Evolutionary conservation across 2,329 filamentous ascomycete species (phyloP).

Genomic region (Penicillium thymicola): DNA sequence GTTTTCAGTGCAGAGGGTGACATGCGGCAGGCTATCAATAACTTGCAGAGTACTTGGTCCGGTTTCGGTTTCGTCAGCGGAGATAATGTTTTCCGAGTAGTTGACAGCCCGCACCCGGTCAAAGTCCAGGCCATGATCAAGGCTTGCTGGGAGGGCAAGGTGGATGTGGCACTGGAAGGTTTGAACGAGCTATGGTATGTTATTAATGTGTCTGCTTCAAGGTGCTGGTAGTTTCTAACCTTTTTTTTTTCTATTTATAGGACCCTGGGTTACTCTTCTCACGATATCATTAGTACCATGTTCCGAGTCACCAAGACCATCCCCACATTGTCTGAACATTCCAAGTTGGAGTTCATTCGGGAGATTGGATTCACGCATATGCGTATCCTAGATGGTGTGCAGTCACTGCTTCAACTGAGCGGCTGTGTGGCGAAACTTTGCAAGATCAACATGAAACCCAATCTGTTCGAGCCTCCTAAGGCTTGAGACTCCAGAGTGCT

Average conservation of each 20-base stretch:
- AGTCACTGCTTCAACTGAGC: slow-evolving; percentile 89
- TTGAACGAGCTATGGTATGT: slow-evolving; percentile 82
- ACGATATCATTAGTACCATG: slow-evolving; percentile 99
- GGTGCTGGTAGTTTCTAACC: slow-evolving; percentile 2
- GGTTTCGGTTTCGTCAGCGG: slow-evolving; percentile 97
- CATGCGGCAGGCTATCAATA: slow-evolving; percentile 99
- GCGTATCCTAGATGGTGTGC: slow-evolving; percentile 96
- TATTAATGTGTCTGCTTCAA: background rate
- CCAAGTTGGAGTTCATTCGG: slow-evolving; percentile 95
- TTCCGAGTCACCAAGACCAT: slow-evolving; percentile 98
- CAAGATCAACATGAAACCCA: slow-evolving; percentile 94
- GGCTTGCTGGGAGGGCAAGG: slow-evolving; percentile 86
- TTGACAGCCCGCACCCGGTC: slow-evolving; percentile 94
- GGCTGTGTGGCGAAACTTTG: slow-evolving; percentile 88
- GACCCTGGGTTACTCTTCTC: slow-evolving; percentile 91
- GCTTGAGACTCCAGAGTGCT: slow-evolving; percentile 18
- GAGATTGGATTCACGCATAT: slow-evolving; percentile 99
- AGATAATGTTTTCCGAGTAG: slow-evolving; percentile 96
- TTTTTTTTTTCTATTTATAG: slow-evolving; percentile 31
- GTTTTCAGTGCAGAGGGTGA: slow-evolving; percentile 97
- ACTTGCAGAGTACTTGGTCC: slow-evolving; percentile 86
- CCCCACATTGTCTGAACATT: slow-evolving; percentile 84
- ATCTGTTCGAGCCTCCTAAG: slow-evolving; percentile 61
- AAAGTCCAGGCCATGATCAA: slow-evolving; percentile 99
- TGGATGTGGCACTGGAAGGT: slow-evolving; percentile 81